Conservation (phyloP, 306 rosid species). For the Prunus fruticosa region DNA sequence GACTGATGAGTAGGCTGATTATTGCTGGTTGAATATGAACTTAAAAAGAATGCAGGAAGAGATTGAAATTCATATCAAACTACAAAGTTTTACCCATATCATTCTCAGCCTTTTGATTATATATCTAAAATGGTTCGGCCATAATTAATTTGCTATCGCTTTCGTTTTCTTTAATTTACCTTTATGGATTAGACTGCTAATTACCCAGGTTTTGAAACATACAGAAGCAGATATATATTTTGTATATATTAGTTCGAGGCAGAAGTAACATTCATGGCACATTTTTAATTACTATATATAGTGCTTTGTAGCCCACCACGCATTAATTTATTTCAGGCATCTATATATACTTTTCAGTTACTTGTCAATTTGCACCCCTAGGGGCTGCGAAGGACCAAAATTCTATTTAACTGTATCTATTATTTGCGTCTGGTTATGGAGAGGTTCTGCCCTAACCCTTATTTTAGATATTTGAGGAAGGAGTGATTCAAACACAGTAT, state of each 20-base stretch:
- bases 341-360: not conserved
- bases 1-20: not conserved
- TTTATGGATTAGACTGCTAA: not conserved
- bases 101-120: no score
- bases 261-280: not conserved
- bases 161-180: not conserved
- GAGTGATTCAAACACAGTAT: accelerated
- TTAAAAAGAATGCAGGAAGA: no score
- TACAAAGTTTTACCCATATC: no score
- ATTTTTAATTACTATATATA: not conserved
- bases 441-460: no score
- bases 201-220: not conserved
- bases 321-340: not conserved
- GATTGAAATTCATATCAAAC: no score
- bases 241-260: not conserved
- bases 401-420: not conserved
- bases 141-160: not conserved
- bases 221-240: not conserved
- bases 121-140: no score
- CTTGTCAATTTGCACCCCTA: not conserved
- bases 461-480: no score
- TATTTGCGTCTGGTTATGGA: no score
- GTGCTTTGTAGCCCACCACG: not conserved
- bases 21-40: no score
- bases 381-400: not conserved